These are phyloP conservation scores for Dentipellis fragilis DNA, from an alignment of 768 basidiomycete species.

Conservation along the genomic window DNA sequence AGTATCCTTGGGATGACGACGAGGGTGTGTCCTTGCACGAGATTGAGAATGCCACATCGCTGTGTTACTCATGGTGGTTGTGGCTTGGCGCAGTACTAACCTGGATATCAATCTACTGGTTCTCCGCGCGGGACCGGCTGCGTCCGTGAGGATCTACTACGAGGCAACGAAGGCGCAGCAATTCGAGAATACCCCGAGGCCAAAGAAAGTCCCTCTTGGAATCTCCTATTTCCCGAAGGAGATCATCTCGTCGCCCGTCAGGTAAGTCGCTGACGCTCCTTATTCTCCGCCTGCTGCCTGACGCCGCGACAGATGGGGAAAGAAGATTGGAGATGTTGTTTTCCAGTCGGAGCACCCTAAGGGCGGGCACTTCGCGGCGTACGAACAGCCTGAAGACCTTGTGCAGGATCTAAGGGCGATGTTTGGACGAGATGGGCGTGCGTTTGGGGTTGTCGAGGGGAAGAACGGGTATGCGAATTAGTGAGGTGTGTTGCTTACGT, in stretches of 20 bases:
- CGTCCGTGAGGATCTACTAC: slow-evolving; percentile 21
- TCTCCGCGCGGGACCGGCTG: slow-evolving; percentile 33
- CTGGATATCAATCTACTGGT: slow-evolving; percentile 53
- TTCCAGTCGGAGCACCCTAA: slow-evolving; percentile 15
- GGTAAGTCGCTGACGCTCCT: too few relatives aligned
- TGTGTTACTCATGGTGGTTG: slow-evolving; percentile 15
- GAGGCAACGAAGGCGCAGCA: too few relatives aligned
- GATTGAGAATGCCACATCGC: slow-evolving; percentile 16
- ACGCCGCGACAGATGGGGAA: slow-evolving; percentile 19
- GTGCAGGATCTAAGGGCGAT: slow-evolving; percentile 19
- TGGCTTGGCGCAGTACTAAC: slow-evolving; percentile 44
- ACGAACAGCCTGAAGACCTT: slow-evolving; percentile 17
- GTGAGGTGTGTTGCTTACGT: too few relatives aligned
- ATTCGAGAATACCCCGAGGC: too few relatives aligned
- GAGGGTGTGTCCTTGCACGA: slow-evolving; percentile 26
- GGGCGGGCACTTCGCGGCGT: slow-evolving; percentile 24
- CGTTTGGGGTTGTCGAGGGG: slow-evolving; percentile 13
- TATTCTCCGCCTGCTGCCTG: too few relatives aligned
- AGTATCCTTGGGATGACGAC: slow-evolving; percentile 44
- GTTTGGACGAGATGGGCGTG: slow-evolving; percentile 19
- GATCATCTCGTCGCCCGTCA: too few relatives aligned
- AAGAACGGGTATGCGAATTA: background rate
- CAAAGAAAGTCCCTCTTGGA: slow-evolving; percentile 17
- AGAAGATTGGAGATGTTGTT: slow-evolving; percentile 16
- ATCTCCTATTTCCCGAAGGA: slow-evolving; percentile 22